phyloP scores from a whole-genome alignment of 2,329 filamentous ascomycete genomes.

The Pseudopithomyces chartarum region DNA sequence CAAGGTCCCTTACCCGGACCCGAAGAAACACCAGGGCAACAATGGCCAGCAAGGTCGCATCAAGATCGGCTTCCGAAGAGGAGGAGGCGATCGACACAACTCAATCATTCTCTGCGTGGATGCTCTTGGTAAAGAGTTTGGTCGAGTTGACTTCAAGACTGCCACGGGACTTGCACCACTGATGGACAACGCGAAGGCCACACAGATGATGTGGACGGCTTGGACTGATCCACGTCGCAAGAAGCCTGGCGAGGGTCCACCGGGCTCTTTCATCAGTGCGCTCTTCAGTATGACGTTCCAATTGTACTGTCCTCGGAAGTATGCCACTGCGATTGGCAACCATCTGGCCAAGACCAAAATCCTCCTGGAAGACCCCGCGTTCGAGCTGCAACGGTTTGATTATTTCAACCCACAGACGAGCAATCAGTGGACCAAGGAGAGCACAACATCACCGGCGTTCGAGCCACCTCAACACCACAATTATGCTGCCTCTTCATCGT shows the following conservation, averaged over 20 bases:
- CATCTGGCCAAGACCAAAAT: constrained; percentile 70
- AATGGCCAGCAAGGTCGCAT: constrained; percentile 67
- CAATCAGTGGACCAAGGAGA: constrained; percentile 14
- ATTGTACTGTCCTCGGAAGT: constrained; percentile 76
- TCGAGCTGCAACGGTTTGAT: constrained; percentile 68
- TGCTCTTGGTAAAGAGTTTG: constrained; percentile 72
- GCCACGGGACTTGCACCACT: constrained; percentile 72
- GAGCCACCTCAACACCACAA: constrained; percentile 16
- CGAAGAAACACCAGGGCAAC: constrained; percentile 64
- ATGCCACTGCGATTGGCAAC: constrained; percentile 68
- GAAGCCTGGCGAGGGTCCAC: constrained; percentile 59
- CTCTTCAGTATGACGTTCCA: constrained; percentile 68
- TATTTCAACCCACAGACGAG: constrained; percentile 75
- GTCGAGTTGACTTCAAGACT: constrained; percentile 71
- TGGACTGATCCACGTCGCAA: constrained; percentile 72
- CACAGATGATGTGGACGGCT: constrained; percentile 72
- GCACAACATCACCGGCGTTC: constrained; percentile 12
- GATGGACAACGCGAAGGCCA: constrained; percentile 65
- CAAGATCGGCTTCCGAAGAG: constrained; percentile 70
- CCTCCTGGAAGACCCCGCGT: constrained; percentile 66
- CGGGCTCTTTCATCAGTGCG: constrained; percentile 23
- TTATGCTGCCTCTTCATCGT: constrained; percentile 25
- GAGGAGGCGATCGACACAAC: constrained; percentile 58
- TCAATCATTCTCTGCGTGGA: constrained; percentile 80
- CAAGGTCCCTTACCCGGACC: constrained; percentile 70